Percentiles rank a stretch among this genome's conserved stretches.
Conservation (phyloP, 1,284 basidiomycete species). For the Apiotrichum akiyoshidainum region DNA sequence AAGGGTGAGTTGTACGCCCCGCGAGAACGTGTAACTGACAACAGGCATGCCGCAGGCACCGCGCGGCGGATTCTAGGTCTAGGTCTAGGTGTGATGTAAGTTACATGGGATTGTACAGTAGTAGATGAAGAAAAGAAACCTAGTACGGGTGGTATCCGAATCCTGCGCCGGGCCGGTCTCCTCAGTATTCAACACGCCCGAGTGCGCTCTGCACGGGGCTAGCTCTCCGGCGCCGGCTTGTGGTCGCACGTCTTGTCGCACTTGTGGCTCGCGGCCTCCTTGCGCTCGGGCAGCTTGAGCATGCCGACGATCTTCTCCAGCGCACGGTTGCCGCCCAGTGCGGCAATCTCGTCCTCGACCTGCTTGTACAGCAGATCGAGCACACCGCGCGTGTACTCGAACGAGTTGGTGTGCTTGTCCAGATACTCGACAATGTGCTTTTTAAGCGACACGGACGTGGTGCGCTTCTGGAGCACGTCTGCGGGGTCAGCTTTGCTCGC, state of each 20-base stretch:
- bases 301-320: slow-evolving; percentile 40
- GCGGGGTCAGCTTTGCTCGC: not conserved
- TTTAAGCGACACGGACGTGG: slow-evolving; percentile 74
- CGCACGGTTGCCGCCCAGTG: slow-evolving; percentile 43
- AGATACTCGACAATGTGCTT: slow-evolving; percentile 75
- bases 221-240: no score
- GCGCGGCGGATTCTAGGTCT: slow-evolving; percentile 21
- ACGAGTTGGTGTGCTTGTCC: slow-evolving; percentile 65
- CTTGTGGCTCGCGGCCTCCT: not conserved
- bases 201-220: no score
- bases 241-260: not conserved
- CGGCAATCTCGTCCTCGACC: slow-evolving; percentile 43
- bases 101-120: slow-evolving; percentile 7
- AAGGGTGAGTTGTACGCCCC: slow-evolving; percentile 35
- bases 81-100: slow-evolving; percentile 4
- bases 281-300: slow-evolving; percentile 25
- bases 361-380: slow-evolving; percentile 45
- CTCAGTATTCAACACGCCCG: not conserved
- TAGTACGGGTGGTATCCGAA: no score
- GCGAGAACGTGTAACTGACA: not conserved
- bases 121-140: not conserved
- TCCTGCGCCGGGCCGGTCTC: not conserved
- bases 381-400: slow-evolving; percentile 65
- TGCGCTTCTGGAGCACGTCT: slow-evolving; percentile 87
- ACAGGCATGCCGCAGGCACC: slow-evolving; percentile 29